Base-by-base conservation (phyloP, 345 rosid genomes). In the Salix arbutifolia region DNA sequence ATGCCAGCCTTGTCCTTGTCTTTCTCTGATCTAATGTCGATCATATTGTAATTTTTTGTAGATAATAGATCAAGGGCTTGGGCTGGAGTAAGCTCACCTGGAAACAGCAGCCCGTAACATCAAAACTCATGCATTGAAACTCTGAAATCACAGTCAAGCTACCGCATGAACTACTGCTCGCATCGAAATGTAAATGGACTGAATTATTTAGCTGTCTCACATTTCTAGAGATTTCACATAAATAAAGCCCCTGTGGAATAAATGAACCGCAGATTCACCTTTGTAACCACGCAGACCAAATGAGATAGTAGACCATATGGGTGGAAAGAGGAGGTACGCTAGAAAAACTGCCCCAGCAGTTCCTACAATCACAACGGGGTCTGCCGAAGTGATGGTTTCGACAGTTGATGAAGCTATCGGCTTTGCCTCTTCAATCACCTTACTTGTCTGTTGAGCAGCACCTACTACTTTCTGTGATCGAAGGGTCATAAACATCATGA, bases 21-120 rank as follows among this genome's bases (percentile, higher is more conserved):
- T 84, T 95, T 95, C 90, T 95, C 99, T 48, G 97, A 87, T 76
- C 99, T 86, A 73, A 95, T 88, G 76, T 95, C 99, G 0, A 95
- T 84, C 96, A 95, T 71, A 46, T 89, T 8, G 78, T 93, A 78
- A 84, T 86, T 84, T 82, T 77, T 85, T 9, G 89, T 71, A 8
- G 84, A 86, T 12, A 93, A 68, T 28, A 87, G 82, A 83, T 95
- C 99, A 73, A 95, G 97, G 11, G 96, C 77, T 66, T 93, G 99
- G 77, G 97, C 97, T 18, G 99, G 88, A 28, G 94, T 88, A 25
- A 95, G 90, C 40, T 89, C 91, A 82, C 97, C 99, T 95, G 70
- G 28, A 21, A 23, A 23, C 30, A 61, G 25, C 25, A 61, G 28
- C 66, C 28, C 11, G 4, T 11, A 11, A 52, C 14, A 61, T 65